These are phyloP conservation scores for Colletotrichum neosansevieriae DNA, from an alignment of 2,329 filamentous ascomycete genomes.

Conservation along the genomic window DNA sequence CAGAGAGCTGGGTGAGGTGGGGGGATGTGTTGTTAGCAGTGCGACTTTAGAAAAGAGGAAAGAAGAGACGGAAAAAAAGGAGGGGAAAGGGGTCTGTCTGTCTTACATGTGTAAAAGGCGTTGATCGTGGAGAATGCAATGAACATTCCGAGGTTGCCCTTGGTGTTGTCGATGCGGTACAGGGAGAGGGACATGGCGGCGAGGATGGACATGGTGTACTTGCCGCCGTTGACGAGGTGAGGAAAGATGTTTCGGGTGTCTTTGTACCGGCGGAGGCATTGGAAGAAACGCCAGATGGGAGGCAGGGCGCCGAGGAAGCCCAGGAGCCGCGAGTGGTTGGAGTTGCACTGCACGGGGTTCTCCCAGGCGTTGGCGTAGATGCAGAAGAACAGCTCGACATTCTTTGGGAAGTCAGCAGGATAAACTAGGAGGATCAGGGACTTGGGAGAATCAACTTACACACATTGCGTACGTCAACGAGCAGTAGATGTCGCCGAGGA, in stretches of 20 bases:
- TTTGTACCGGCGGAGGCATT: constrained; percentile 89
- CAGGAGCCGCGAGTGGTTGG: constrained; percentile 82
- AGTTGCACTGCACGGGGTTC: constrained; percentile 83
- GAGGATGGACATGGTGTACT: constrained; percentile 88
- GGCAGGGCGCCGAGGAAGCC: constrained; percentile 89
- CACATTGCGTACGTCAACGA: constrained; percentile 91
- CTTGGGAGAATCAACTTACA: constrained; percentile 64
- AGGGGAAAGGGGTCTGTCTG: no score
- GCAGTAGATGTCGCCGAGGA: constrained; percentile 97
- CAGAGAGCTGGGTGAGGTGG: constrained; percentile 71
- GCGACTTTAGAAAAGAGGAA: no score
- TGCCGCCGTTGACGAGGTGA: constrained; percentile 91
- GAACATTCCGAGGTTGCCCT: constrained; percentile 75
- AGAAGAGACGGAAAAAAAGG: no score
- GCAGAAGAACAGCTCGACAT: constrained; percentile 94
- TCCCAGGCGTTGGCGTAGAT: constrained; percentile 86
- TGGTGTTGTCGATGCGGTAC: constrained; percentile 78
- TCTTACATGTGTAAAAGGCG: constrained; percentile 82
- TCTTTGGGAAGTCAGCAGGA: constrained; percentile 60
- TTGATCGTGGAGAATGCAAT: constrained; percentile 86
- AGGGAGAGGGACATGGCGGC: constrained; percentile 83
- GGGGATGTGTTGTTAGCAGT: no score
- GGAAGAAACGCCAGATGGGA: constrained; percentile 88
- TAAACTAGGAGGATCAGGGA: no score
- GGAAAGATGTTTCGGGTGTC: constrained; percentile 92